Percentiles rank a stretch among this genome's conserved stretches.
These are phyloP conservation scores for Phytopythium vexans DNA, from an alignment of 352 stramenopile genomes.

Conservation along the genomic window DNA sequence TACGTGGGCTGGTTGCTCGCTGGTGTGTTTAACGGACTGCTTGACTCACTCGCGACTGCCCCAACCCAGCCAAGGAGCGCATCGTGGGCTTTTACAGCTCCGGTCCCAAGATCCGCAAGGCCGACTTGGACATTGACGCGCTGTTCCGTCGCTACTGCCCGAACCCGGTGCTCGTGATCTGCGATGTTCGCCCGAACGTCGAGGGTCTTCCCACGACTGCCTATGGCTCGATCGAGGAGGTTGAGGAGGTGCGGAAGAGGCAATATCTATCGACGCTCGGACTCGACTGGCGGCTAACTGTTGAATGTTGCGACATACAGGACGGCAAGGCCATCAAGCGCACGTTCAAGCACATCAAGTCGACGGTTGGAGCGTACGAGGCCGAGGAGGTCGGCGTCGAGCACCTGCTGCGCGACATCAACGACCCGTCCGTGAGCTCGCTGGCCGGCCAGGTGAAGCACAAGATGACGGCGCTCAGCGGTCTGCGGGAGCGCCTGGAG, in stretches of 20 bases:
- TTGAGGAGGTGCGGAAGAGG: slow-evolving; percentile 61
- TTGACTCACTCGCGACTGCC: background rate
- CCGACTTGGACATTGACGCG: slow-evolving; percentile 94
- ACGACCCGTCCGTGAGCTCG: slow-evolving; percentile 98
- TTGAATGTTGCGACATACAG: slow-evolving; percentile 2
- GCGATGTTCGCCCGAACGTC: slow-evolving; percentile 96
- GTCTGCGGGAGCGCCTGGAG: slow-evolving; percentile 93
- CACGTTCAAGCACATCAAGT: slow-evolving; percentile 98
- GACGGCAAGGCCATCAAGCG: slow-evolving; percentile 95
- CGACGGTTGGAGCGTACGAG: slow-evolving; percentile 94
- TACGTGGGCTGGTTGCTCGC: slow-evolving; percentile 14
- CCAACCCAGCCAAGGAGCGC: slow-evolving; percentile 90
- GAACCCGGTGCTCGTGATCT: slow-evolving; percentile 98
- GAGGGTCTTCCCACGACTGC: slow-evolving; percentile 96
- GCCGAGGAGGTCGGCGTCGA: slow-evolving; percentile 97
- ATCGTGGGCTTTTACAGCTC: slow-evolving; percentile 99
- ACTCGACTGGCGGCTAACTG: slow-evolving; percentile 1
- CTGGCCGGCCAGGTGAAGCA: slow-evolving; percentile 98
- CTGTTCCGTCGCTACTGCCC: slow-evolving; percentile 94
- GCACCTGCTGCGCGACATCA: slow-evolving; percentile 99
- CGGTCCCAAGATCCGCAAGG: slow-evolving; percentile 95
- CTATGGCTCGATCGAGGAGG: slow-evolving; percentile 97
- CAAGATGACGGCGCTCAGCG: slow-evolving; percentile 96
- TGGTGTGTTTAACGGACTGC: slow-evolving; percentile 2
- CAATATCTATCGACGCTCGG: slow-evolving; percentile 13